Conservation (phyloP, 2,329 filamentous ascomycete genomes). For the Tolypocladium sp. region DNA sequence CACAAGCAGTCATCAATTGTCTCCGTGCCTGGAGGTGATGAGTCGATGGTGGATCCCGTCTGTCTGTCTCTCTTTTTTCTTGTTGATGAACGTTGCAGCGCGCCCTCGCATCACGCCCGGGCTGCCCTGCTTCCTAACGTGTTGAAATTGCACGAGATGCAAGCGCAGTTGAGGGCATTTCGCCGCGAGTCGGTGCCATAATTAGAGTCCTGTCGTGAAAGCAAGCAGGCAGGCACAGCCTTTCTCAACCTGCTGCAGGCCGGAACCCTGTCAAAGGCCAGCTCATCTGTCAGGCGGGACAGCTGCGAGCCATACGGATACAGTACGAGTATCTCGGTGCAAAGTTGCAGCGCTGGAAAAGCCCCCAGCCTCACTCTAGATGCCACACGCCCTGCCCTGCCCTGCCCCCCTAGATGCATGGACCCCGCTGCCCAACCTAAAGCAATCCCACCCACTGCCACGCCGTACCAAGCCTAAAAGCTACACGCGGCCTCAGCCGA, state of each 20-base stretch:
- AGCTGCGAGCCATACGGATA: too few relatives aligned
- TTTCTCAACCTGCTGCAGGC: neutral
- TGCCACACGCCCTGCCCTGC: neutral
- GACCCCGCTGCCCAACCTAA: neutral
- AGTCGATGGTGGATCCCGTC: neutral
- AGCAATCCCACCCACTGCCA: neutral
- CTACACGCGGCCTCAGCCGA: slow-evolving; percentile 8
- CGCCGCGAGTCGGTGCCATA: neutral
- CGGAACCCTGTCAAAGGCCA: neutral
- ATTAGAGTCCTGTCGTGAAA: neutral
- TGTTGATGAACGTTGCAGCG: neutral
- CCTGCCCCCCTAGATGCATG: slow-evolving; percentile 5
- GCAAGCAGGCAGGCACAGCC: neutral
- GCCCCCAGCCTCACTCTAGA: neutral
- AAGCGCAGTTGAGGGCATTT: neutral
- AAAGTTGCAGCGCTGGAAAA: neutral
- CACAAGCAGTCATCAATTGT: neutral
- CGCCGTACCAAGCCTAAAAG: neutral
- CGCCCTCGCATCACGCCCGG: neutral
- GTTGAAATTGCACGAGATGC: neutral
- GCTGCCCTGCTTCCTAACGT: neutral
- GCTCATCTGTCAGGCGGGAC: too few relatives aligned
- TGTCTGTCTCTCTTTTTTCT: neutral
- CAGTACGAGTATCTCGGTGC: too few relatives aligned
- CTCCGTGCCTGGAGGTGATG: neutral